Conservation (phyloP, 1,284 basidiomycete genomes). For the Marasmius tenuissimus region DNA sequence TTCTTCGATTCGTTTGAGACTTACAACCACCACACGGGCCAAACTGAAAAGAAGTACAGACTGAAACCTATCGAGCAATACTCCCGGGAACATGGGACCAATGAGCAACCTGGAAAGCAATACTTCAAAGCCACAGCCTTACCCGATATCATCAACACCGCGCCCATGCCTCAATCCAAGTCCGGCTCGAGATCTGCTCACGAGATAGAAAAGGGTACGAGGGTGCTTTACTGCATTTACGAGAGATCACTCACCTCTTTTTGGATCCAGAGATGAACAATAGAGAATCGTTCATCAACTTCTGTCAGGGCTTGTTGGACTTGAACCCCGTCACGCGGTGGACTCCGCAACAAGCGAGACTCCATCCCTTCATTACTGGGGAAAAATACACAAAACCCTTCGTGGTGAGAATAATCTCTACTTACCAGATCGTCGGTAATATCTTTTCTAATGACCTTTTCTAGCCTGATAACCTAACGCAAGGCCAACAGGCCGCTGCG, state of each 20-base stretch:
- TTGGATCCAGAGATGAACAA: conserved; percentile 81
- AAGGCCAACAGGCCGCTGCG: conserved; percentile 34
- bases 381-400: conserved; percentile 92
- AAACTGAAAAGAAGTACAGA: conserved; percentile 84
- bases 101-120: conserved; percentile 97
- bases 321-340: conserved; percentile 94
- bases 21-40: conserved; percentile 61
- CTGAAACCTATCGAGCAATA: conserved; percentile 96
- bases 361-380: conserved; percentile 98
- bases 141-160: conserved; percentile 95
- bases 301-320: conserved; percentile 92
- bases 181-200: conserved; percentile 69
- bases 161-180: conserved; percentile 83
- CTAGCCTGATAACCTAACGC: conserved; percentile 51
- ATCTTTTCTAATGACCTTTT: conserved; percentile 2
- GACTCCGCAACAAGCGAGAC: conserved; percentile 94
- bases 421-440: neutral
- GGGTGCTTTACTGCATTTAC: conserved; percentile 1
- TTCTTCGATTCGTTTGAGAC: conserved; percentile 87
- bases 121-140: conserved; percentile 96
- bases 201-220: conserved; percentile 90
- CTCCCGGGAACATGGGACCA: conserved; percentile 89
- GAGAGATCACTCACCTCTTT: conserved; percentile 1
- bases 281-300: conserved; percentile 94
- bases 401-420: conserved; percentile 55